Evolutionary conservation across 192 early-diverging fungal genomes (phyloP), one percentile per base, ranked within the genome.

Genomic region (Helicostylum pulchrum): DNA sequence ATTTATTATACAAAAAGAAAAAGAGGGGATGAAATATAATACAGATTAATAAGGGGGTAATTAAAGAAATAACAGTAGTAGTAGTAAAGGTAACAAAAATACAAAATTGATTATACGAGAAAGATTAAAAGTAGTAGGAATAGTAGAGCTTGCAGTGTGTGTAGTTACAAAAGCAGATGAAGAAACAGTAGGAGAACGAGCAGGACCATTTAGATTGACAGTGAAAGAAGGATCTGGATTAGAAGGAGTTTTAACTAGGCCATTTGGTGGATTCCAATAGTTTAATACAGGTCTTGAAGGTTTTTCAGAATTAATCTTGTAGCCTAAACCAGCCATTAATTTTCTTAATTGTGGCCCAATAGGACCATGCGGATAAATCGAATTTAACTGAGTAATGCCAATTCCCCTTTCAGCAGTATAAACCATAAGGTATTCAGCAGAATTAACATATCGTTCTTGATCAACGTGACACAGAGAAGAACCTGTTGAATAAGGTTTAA

Each of bases 381-480:
- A n/a, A 14, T 44, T 42, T 17, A 63, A 34, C 3, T n/a, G 53
- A 0, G 45, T 45, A 5, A 80, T 43, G 15, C 57, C 45, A 17
- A 80, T 52, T 39, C 78, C 78, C 17, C 47, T 66, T 17, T 77
- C 52, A 21, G 61, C 66, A 36, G 61, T 49, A 50, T 70, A 80
- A 14, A 64, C 60, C 78, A 80, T 80, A 2, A 80, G 58, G 61
- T 75, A 80, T 56, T 80, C 75, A n/a, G 43, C 12, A 17, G 62
- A 62, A 17, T 60, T 61, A 1, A 63, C 17, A 53, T 77, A 80
- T 12, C 43, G 48, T 2, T 6, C 8, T 31, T 70, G 70, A 51
- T 80, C 78, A 21, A 77, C 62, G 61, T 80, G 78, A 10, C 72
- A 66, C 3, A 80, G 31, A 30, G 69, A 69, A 5, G 78, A 80